Percentiles rank a stretch among this genome's conserved stretches.
Conservation (phyloP, 768 basidiomycete genomes). For the Multifurca ochricompacta region DNA sequence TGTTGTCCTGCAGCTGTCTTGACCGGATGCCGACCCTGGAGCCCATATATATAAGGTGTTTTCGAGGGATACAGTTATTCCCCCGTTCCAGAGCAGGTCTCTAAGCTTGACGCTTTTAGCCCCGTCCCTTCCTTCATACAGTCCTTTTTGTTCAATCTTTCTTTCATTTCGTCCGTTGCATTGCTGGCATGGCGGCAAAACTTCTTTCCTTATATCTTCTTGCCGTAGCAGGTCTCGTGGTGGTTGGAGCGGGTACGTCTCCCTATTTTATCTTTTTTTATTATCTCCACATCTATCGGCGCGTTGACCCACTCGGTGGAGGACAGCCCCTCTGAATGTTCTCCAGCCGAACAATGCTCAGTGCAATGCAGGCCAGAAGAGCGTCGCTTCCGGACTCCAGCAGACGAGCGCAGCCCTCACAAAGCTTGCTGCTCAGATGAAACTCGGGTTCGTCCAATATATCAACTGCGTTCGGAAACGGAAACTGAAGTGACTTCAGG, state of each 20-base stretch:
- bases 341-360: neutral
- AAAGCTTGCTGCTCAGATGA: neutral
- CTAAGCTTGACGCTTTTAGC: conserved; percentile 9
- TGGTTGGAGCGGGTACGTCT: conserved; percentile 2
- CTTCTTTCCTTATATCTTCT: conserved; percentile 9
- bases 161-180: neutral
- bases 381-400: neutral
- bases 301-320: neutral
- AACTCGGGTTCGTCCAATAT: neutral
- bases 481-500: neutral
- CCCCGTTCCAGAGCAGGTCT: conserved; percentile 7
- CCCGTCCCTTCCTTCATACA: neutral
- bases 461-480: neutral
- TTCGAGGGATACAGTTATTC: neutral
- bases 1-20: neutral
- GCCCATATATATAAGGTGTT: neutral
- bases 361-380: neutral
- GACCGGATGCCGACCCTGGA: neutral
- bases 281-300: neutral
- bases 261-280: no score
- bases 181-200: conserved; percentile 12
- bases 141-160: neutral
- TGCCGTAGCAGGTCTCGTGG: conserved; percentile 1
- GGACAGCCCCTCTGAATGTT: neutral
- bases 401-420: neutral